Conservation (phyloP, 768 basidiomycete genomes). For the Rhizopogon vinicolor region DNA sequence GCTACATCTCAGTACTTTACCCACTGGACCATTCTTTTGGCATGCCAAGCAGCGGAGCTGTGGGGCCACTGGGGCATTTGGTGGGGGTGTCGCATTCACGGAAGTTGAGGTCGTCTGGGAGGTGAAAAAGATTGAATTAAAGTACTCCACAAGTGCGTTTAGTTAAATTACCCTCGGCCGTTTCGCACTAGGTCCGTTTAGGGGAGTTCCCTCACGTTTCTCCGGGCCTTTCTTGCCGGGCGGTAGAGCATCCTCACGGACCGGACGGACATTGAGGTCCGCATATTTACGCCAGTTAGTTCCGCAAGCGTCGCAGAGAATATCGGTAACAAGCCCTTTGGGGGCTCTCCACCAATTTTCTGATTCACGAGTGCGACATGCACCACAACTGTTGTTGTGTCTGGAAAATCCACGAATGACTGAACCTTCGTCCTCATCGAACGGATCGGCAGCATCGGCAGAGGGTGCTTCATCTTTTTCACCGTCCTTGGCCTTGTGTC, state of each 20-base stretch:
- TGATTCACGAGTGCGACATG: constrained; percentile 80
- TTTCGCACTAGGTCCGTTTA: constrained; percentile 51
- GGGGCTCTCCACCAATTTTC: constrained; percentile 90
- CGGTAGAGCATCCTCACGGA: constrained; percentile 60
- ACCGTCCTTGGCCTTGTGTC: constrained; percentile 24
- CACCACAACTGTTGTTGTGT: constrained; percentile 64
- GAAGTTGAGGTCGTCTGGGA: constrained; percentile 29
- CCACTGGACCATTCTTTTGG: constrained; percentile 65
- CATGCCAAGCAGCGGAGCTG: constrained; percentile 76
- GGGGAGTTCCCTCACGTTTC: constrained; percentile 59
- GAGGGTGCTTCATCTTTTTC: constrained; percentile 20
- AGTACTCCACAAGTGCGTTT: neutral
- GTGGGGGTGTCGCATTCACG: constrained; percentile 57
- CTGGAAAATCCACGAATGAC: constrained; percentile 55
- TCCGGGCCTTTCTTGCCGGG: constrained; percentile 38
- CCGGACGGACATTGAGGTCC: constrained; percentile 71
- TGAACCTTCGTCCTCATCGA: constrained; percentile 73
- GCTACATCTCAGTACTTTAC: constrained; percentile 78
- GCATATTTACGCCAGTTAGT: constrained; percentile 92
- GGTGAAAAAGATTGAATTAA: neutral
- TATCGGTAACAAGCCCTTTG: constrained; percentile 69
- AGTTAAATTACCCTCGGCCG: constrained; percentile 49
- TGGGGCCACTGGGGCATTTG: constrained; percentile 44
- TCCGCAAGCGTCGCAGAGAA: constrained; percentile 85
- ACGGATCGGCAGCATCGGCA: constrained; percentile 27